Evolutionary conservation across 2,329 filamentous ascomycete species (phyloP), one percentile per base, ranked within the genome.

Genomic region (Zarea fungicola): DNA sequence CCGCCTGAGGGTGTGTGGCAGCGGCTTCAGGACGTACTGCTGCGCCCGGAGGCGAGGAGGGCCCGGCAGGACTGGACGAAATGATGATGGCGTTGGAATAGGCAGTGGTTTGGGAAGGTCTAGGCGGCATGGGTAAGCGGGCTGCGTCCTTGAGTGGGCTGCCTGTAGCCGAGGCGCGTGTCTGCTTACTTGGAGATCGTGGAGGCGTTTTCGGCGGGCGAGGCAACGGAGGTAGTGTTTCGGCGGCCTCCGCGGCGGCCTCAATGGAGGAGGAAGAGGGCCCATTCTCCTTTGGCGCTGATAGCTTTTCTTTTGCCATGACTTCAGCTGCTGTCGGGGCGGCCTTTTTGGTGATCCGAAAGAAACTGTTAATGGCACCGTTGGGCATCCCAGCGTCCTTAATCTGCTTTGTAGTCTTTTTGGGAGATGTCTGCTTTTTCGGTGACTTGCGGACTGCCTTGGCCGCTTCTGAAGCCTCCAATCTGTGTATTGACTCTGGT

Each of bases 351-450:
- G 65, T 69, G 25, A 68, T 55, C 32, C 60, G 68, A 26, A 74
- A 61, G 47, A 69, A 75, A 19, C 62, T 62, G 49, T 75, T 67
- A 14, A 76, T 58, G 11, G 66, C 57, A 3, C 67, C 66, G 23
- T 50, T 54, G 31, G 57, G 37, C 36, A 41, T 47, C 2, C 16
- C 29, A 16, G 35, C 11, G 22, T 40, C 42, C 9, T 44, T 42
- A 19, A 22, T 28, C 9, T 31, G 7, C 9, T 51, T 51, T 10
- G 40, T 9, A 4, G 49, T 46, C 23, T 59, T 57, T 3, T 55
- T 57, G 10, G 53, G 32, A 1, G n/a, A n/a, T n/a, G 49, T 4
- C 40, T 57, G 60, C 48, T 59, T 64, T 47, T 58, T 62, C 4
- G 56, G 52, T 14, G 56, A 53, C 25, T 61, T 60, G 18, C 54